A percentile compares a stretch with the other conserved stretches of the same genome.
Evolutionary conservation across 2,329 filamentous ascomycete genomes (phyloP).

Genomic region (Penicillium sclerotigenum): DNA sequence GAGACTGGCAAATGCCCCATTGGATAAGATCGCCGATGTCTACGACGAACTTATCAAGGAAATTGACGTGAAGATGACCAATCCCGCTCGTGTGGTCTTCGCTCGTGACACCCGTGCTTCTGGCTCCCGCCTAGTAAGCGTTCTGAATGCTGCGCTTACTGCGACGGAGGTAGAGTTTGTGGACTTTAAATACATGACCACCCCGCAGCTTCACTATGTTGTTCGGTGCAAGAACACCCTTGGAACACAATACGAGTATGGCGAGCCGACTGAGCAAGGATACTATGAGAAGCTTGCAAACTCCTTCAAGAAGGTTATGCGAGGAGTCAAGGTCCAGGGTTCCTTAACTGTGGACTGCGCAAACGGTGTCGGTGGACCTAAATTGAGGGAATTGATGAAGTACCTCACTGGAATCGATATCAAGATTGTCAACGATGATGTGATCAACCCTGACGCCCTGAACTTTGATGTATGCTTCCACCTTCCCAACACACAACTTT

Average conservation of each 20-base stretch:
- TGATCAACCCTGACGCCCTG: constrained; percentile 80
- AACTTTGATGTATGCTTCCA: constrained; percentile 71
- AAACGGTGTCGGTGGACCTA: constrained; percentile 93
- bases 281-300: constrained; percentile 91
- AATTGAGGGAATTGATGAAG: constrained; percentile 82
- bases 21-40: constrained; percentile 70
- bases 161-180: constrained; percentile 70
- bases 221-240: constrained; percentile 92
- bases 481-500: neutral
- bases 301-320: constrained; percentile 81
- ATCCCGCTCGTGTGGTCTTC: constrained; percentile 77
- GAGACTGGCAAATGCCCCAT: constrained; percentile 77
- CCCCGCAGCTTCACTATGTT: constrained; percentile 96
- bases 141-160: constrained; percentile 74
- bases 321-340: constrained; percentile 69
- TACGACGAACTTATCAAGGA: constrained; percentile 73
- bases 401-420: constrained; percentile 74
- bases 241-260: constrained; percentile 81
- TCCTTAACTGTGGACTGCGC: constrained; percentile 86
- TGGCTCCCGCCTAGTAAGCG: constrained; percentile 75
- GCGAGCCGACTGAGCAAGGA: constrained; percentile 80
- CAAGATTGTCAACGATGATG: constrained; percentile 88
- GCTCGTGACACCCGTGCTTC: constrained; percentile 92
- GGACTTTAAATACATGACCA: constrained; percentile 90
- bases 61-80: constrained; percentile 69